Evolutionary conservation across 2,329 filamentous ascomycete species (phyloP).

Genomic region (Aaosphaeria pasadenensis): DNA sequence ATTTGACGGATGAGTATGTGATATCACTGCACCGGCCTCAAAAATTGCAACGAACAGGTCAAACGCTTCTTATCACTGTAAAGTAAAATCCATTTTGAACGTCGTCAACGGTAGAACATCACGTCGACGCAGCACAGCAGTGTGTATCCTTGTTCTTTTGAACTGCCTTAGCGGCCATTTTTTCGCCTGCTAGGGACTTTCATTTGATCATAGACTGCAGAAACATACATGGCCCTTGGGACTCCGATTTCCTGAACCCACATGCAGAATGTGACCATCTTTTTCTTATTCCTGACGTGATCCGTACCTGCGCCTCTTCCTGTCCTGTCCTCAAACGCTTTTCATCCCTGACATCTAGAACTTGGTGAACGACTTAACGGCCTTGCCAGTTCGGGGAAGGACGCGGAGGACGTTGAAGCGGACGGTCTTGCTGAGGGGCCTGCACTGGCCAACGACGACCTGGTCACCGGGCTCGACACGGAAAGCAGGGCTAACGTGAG

Average conservation of each 20-base stretch:
- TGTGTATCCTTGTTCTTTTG: constrained; percentile 17
- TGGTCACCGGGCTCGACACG: constrained; percentile 99
- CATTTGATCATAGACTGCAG: constrained; percentile 39
- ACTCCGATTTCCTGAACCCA: constrained; percentile 39
- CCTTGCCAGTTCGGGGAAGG: constrained; percentile 94
- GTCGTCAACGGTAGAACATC: too few species aligned
- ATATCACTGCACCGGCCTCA: too few species aligned
- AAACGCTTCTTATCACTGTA: too few species aligned
- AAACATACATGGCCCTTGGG: constrained; percentile 40
- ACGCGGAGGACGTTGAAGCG: constrained; percentile 99
- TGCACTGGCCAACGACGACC: constrained; percentile 99
- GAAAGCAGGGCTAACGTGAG: constrained; percentile 98
- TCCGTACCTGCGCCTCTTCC: constrained; percentile 3
- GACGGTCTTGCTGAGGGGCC: constrained; percentile 99
- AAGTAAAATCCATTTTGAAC: too few species aligned
- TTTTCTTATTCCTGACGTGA: constrained; percentile 26
- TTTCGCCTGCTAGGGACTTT: constrained; percentile 36
- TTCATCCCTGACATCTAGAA: constrained; percentile 58
- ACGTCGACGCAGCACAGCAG: too few species aligned
- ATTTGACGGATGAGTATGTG: too few species aligned
- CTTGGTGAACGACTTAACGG: constrained; percentile 97
- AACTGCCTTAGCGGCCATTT: constrained; percentile 33
- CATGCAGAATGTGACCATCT: constrained; percentile 37
- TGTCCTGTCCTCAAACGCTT: not conserved
- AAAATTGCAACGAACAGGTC: too few species aligned